phyloP scores from a whole-genome alignment of 306 rosid species.

The Malus sieversii region DNA sequence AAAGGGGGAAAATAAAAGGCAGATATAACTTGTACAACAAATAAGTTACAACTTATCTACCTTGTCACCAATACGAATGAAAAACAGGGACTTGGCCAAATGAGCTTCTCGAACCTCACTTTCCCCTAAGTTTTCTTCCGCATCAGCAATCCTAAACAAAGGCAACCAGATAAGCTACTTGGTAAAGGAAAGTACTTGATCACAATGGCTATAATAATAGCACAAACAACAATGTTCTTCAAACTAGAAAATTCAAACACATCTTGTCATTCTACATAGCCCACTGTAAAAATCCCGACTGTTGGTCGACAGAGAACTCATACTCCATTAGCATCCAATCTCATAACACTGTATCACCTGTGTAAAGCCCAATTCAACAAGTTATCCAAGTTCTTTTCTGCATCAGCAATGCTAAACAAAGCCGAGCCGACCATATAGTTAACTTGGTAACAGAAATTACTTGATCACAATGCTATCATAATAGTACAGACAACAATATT shows the following conservation, averaged over 20 bases:
- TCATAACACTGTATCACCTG: background rate
- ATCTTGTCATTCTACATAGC: background rate
- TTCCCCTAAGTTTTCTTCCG: constrained; percentile 95
- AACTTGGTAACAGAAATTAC: background rate
- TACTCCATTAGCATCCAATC: background rate
- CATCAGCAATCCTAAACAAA: constrained; percentile 79
- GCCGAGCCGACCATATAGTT: constrained; percentile 16
- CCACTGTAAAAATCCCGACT: background rate
- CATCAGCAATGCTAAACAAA: constrained; percentile 79
- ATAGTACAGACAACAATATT: background rate
- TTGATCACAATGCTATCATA: background rate
- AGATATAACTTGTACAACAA: background rate
- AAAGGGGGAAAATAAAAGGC: background rate
- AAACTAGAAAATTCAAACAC: background rate
- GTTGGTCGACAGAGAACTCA: background rate
- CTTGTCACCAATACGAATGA: constrained; percentile 88
- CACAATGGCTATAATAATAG: background rate
- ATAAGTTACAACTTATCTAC: constrained; percentile 28
- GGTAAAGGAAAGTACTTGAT: background rate
- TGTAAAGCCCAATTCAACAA: background rate
- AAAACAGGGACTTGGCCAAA: constrained; percentile 81
- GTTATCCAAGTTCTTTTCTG: constrained; percentile 72
- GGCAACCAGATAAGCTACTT: constrained; percentile 15
- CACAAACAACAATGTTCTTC: too few species aligned
- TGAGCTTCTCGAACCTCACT: constrained; percentile 99